Conservation (phyloP, 2,329 filamentous ascomycete genomes). For the Anisogramma anomala region DNA sequence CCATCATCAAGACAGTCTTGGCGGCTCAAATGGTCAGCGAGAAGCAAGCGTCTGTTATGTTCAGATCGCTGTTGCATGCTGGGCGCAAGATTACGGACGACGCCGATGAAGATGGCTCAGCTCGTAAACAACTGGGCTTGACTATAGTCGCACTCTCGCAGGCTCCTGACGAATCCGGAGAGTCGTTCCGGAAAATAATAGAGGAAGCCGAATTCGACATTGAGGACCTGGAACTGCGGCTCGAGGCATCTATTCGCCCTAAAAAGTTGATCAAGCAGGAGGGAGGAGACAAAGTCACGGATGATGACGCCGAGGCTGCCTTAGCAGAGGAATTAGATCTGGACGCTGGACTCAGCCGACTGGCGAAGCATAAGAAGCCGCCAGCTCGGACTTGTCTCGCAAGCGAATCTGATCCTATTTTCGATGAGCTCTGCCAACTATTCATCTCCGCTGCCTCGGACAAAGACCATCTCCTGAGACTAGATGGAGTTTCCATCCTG, state of each 20-base stretch:
- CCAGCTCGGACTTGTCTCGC: constrained; percentile 38
- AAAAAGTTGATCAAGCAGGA: constrained; percentile 26
- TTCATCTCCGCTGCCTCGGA: constrained; percentile 44
- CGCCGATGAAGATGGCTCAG: constrained; percentile 40
- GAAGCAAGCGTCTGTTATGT: constrained; percentile 50
- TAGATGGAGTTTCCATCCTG: constrained; percentile 45
- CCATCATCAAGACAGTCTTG: constrained; percentile 50
- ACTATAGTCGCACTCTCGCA: constrained; percentile 56
- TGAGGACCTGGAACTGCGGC: constrained; percentile 60
- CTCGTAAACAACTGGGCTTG: constrained; percentile 53
- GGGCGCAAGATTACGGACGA: constrained; percentile 46
- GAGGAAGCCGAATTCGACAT: constrained; percentile 59
- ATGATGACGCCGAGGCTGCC: constrained; percentile 20
- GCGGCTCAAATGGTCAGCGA: constrained; percentile 48
- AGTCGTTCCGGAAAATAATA: constrained; percentile 56
- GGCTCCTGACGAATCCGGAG: constrained; percentile 43
- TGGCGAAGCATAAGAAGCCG: constrained; percentile 21
- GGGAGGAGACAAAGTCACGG: constrained; percentile 41
- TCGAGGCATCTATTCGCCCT: constrained; percentile 58
- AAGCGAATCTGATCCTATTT: constrained; percentile 38
- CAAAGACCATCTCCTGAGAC: constrained; percentile 32
- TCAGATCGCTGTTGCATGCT: constrained; percentile 52
- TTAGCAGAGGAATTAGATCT: constrained; percentile 27
- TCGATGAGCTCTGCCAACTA: constrained; percentile 46
- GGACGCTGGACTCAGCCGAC: constrained; percentile 27